Percentiles rank a stretch among this genome's conserved stretches.
phyloP scores from a whole-genome alignment of 2,329 filamentous ascomycete species.

The Fusarium lateritium region DNA sequence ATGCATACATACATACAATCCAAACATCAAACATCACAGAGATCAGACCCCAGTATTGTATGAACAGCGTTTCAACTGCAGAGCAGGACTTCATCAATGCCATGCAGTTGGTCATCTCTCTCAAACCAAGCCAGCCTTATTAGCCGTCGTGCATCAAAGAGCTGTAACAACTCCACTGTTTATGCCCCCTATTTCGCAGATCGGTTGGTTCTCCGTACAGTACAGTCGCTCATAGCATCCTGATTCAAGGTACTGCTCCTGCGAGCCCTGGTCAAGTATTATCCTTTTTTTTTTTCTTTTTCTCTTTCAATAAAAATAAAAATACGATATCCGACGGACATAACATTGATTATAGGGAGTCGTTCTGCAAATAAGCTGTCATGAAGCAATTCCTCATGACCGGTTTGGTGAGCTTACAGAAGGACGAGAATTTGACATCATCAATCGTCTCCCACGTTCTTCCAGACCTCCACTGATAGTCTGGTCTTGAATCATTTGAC shows the following conservation, averaged over 20 bases:
- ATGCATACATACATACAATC: neutral
- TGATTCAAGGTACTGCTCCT: neutral
- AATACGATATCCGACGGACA: conserved; percentile 7
- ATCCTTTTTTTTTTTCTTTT: neutral
- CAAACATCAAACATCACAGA: conserved; percentile 23
- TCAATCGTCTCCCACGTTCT: neutral
- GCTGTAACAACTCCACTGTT: conserved; percentile 39
- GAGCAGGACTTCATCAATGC: conserved; percentile 23
- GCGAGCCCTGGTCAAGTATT: conserved; percentile 2
- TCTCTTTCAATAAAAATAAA: neutral
- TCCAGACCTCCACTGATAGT: conserved; percentile 3
- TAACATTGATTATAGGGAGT: conserved; percentile 7
- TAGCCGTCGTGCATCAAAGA: conserved; percentile 32
- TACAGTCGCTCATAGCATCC: conserved; percentile 1
- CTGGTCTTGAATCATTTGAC: conserved; percentile 17
- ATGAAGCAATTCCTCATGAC: conserved; percentile 16
- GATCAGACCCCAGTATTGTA: conserved; percentile 16
- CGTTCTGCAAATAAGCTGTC: conserved; percentile 4
- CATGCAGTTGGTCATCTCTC: conserved; percentile 29
- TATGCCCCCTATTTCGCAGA: conserved; percentile 41
- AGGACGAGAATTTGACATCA: neutral
- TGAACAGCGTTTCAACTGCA: conserved; percentile 39
- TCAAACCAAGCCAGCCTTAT: conserved; percentile 38
- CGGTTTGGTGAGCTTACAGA: neutral
- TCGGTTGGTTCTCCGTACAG: conserved; percentile 27